Evolutionary conservation across 108 stramenopile genomes (phyloP), one percentile per base, ranked within the genome.

Genomic region (Cyclotella sp.): DNA sequence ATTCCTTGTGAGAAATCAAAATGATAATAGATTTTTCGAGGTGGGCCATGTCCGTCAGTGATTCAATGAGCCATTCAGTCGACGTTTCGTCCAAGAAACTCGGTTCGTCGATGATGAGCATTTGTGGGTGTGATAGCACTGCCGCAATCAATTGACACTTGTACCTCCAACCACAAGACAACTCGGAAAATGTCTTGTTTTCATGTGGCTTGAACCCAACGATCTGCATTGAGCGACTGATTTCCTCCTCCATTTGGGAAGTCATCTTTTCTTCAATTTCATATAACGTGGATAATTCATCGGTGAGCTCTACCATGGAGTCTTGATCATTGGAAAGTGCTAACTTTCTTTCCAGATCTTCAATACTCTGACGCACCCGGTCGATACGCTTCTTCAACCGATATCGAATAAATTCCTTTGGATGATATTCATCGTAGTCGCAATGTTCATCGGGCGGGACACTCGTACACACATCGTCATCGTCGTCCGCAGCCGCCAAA

Each of bases 101-200:
- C 22, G 90, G 90, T 58, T 91, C 90, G 54, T 91, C 90, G 62
- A 91, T 63, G 15, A 91, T 78, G 29, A 88, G 63, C 9, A 83
- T 54, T 46, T 87, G 85, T 0, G 90, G 82, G 45, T 85, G 85
- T 16, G 77, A 46, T 39, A 85, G 29, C 15, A 91, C 52, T 15
- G 86, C 82, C 1, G 84, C 75, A 44, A 81, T 69, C 16, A 91
- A 70, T 3, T 67, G 79, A 39, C 86, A 87, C 65, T 89, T 91
- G 74, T 86, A 91, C 66, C 83, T 54, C 90, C 90, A 91, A 2
- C 90, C 90, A 73, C 76, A 70, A 24, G 84, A 85, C 15, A 91
- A 42, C 19, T 85, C 51, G 0, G 18, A 10, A 13, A 88, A 51
- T 14, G 71, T 57, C 49, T 78, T 76, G 4, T 87, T 45, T 12